These are phyloP conservation scores for Candida golubevii DNA, from an alignment of 805 yeast genomes.

Conservation along the genomic window DNA sequence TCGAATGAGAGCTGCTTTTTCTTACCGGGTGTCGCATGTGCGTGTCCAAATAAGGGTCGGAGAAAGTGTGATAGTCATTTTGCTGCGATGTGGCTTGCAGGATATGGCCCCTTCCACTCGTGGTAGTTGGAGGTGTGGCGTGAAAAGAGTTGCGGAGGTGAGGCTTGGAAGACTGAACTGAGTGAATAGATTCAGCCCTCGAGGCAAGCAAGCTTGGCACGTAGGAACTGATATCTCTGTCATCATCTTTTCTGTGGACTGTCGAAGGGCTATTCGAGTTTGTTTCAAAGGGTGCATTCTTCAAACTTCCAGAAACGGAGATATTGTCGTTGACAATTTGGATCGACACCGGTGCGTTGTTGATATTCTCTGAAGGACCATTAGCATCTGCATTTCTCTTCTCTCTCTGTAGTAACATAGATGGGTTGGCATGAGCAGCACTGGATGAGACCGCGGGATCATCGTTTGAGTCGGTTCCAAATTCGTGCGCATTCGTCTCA, in stretches of 20 bases:
- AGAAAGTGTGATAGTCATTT: slow-evolving; percentile 15
- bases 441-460: neutral
- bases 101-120: slow-evolving; percentile 2
- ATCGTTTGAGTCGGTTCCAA: slow-evolving; percentile 10
- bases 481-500: slow-evolving; percentile 45
- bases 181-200: slow-evolving; percentile 23
- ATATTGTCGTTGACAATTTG: slow-evolving; percentile 13
- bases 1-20: slow-evolving; percentile 13
- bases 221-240: slow-evolving; percentile 2
- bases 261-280: slow-evolving; percentile 8
- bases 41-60: slow-evolving; percentile 24
- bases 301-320: slow-evolving; percentile 13
- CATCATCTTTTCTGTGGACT: slow-evolving; percentile 9
- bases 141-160: slow-evolving; percentile 13
- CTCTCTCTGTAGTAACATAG: slow-evolving; percentile 3
- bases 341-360: slow-evolving; percentile 11
- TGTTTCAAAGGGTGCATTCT: slow-evolving; percentile 9
- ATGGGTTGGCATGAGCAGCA: neutral
- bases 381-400: neutral
- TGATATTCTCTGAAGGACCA: slow-evolving; percentile 8
- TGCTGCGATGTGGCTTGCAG: slow-evolving; percentile 1
- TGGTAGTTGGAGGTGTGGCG: slow-evolving; percentile 17
- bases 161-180: slow-evolving; percentile 20
- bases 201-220: slow-evolving; percentile 3
- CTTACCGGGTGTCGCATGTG: slow-evolving; percentile 8